Evolutionary conservation across 2,329 filamentous ascomycete genomes (phyloP), one percentile per base, ranked within the genome.

Genomic region (Pestalotiopsis fici): DNA sequence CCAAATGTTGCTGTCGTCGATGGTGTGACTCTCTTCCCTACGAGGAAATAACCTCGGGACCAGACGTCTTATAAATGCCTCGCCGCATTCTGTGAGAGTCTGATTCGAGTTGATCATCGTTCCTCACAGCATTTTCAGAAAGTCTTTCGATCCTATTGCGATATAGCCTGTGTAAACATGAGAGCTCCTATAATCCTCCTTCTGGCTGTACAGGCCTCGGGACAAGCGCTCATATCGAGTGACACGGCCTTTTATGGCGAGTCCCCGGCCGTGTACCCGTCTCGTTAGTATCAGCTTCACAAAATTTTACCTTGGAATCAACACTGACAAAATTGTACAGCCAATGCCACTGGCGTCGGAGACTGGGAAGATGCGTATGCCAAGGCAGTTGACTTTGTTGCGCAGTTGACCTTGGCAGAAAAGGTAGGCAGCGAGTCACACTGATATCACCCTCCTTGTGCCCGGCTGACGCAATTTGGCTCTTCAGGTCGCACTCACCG

Each of bases 361-460:
- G 28, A 60, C 28, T 65, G 63, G 63, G 31, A 57, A 11, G 54
- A 59, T 43, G 63, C 63, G 15, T 65, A 65, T 31, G 18, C 55
- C 63, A 65, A 65, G 9, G 63, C 63, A 25, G 23, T n/a, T 1
- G 13, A 59, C n/a, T 65, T 65, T n/a, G 50, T 65, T 7, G 18
- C 63, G 12, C 63, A 65, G 54, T n/a, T 65, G 28, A 65, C 63
- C 35, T 59, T 65, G 31, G 63, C 37, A 15, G 63, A 65, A 31
- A 65, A 65, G 54, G 63, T 37, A n/a, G 21, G 55, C 23, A 25
- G 2, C 43, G 13, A 18, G 25, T 57, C 7, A 13, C 4, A 3
- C 23, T 2, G 31, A 31, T 13, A 5, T 28, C 6, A 27, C 12
- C 27, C 23, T 6, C 55, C 11, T 31, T 27, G 27, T 9, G 11